Evolutionary conservation across 768 basidiomycete species (phyloP).

Genomic region (Rhizopogon vesiculosus): DNA sequence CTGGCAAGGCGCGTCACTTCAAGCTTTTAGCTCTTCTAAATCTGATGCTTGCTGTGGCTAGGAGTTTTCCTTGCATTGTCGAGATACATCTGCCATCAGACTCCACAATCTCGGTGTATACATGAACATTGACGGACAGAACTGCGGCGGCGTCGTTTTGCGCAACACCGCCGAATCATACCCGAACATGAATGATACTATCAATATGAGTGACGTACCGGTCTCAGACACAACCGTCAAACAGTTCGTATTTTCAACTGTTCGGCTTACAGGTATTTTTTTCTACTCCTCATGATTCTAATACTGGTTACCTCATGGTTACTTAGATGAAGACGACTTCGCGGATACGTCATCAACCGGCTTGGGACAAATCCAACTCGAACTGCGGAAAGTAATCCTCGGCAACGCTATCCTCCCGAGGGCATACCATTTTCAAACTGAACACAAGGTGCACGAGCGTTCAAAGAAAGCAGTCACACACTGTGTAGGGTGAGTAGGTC

Average conservation of each 20-base stretch:
- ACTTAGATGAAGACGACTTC: constrained; percentile 23
- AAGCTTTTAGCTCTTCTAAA: background rate
- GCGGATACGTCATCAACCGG: constrained; percentile 8
- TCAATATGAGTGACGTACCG: background rate
- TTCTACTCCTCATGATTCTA: background rate
- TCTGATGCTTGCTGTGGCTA: background rate
- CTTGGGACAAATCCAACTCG: constrained; percentile 1
- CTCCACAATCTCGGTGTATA: background rate
- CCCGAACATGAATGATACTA: background rate
- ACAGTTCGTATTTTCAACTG: constrained; percentile 21
- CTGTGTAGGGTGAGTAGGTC: constrained; percentile 19
- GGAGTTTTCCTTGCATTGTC: constrained; percentile 21
- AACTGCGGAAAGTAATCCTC: background rate
- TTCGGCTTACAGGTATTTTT: constrained; percentile 26
- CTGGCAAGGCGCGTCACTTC: constrained; percentile 15
- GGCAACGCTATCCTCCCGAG: background rate
- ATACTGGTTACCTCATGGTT: constrained; percentile 3
- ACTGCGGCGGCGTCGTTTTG: constrained; percentile 5
- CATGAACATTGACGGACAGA: constrained; percentile 16
- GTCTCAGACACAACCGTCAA: constrained; percentile 13
- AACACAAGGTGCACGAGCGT: constrained; percentile 24
- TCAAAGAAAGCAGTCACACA: constrained; percentile 27
- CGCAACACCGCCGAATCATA: background rate
- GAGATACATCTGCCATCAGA: background rate
- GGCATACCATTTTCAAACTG: background rate